phyloP scores from a whole-genome alignment of 2,329 filamentous ascomycete species.

The Diaporthe caulivora region DNA sequence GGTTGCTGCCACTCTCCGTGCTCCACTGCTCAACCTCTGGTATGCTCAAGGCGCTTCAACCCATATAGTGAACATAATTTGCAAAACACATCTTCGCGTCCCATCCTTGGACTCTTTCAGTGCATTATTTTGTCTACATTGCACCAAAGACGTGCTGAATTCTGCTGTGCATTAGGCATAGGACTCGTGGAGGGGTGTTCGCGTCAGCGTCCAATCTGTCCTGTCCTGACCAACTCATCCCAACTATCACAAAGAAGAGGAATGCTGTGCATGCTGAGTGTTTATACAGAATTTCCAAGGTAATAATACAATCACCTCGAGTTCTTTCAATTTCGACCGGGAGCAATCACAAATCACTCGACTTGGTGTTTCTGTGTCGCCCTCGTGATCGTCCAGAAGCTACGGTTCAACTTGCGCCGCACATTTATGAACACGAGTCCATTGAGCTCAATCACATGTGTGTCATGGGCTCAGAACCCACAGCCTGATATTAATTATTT shows the following conservation, averaged over 20 bases:
- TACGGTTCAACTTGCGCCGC: too few relatives aligned
- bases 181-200: neutral
- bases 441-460: too few relatives aligned
- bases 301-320: too few relatives aligned
- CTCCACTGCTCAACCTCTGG: neutral
- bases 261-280: neutral
- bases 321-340: neutral
- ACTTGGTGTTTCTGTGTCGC: neutral
- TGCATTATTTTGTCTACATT: neutral
- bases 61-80: neutral
- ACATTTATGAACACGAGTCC: too few relatives aligned
- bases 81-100: neutral
- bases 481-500: neutral
- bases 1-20: too few relatives aligned
- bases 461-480: too few relatives aligned
- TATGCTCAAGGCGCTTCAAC: neutral
- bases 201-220: neutral
- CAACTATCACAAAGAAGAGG: neutral
- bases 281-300: too few relatives aligned
- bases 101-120: neutral
- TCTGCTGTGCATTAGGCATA: neutral
- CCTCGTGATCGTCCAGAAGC: neutral
- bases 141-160: neutral
- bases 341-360: neutral
- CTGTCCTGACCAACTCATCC: too few relatives aligned